These are phyloP conservation scores for Debaryomycetaceae sp. DNA, from an alignment of 1,139 yeast species.

Conservation along the genomic window DNA sequence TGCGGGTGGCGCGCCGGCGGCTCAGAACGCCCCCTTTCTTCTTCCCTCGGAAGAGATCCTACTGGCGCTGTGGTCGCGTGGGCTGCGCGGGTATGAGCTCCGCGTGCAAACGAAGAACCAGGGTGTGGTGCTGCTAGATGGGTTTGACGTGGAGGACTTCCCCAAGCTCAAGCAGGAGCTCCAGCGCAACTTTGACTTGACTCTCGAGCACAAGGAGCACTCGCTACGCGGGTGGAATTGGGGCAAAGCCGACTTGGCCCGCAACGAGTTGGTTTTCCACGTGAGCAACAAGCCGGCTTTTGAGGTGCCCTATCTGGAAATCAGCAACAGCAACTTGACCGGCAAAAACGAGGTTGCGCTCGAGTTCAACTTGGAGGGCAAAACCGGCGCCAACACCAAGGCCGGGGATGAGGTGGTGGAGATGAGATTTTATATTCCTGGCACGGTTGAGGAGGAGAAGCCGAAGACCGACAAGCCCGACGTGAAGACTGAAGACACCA, in stretches of 20 bases:
- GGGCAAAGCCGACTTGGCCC: conserved; percentile 91
- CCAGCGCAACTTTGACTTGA: conserved; percentile 68
- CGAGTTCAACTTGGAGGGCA: conserved; percentile 67
- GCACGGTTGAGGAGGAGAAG: conserved; percentile 54
- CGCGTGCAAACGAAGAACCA: conserved; percentile 84
- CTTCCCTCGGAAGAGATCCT: conserved; percentile 82
- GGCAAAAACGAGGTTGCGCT: conserved; percentile 92
- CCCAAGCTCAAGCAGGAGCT: conserved; percentile 77
- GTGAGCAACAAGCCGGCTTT: conserved; percentile 87
- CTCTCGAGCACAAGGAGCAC: conserved; percentile 81
- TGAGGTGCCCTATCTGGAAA: conserved; percentile 79
- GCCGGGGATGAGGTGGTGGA: conserved; percentile 96
- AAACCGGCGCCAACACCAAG: conserved; percentile 50
- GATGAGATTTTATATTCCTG: conserved; percentile 89
- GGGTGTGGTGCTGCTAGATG: conserved; percentile 86
- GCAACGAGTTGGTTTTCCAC: conserved; percentile 84
- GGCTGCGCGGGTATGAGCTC: conserved; percentile 85
- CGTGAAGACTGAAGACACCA: conserved; percentile 19
- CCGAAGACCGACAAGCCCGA: conserved; percentile 44
- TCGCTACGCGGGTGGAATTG: conserved; percentile 98
- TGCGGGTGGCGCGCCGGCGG: conserved; percentile 24
- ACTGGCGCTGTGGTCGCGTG: conserved; percentile 86
- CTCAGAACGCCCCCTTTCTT: conserved; percentile 64
- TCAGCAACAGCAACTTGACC: conserved; percentile 84
- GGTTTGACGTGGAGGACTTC: conserved; percentile 82